phyloP scores from a whole-genome alignment of 805 yeast genomes.

The Teunomyces barrocoloradensis region DNA sequence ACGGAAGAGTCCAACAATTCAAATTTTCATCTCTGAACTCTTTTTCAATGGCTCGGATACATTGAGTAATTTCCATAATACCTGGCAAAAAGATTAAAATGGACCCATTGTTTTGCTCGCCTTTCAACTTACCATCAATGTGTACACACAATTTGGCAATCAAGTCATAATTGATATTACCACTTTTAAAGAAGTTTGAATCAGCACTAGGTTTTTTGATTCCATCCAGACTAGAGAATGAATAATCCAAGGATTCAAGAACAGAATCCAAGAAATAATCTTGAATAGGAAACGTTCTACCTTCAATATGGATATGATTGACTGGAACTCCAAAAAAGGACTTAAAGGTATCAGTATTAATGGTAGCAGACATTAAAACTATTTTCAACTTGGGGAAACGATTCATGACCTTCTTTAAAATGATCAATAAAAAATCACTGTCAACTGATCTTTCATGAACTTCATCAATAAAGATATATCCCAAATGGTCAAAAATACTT shows the following conservation, averaged over 20 bases:
- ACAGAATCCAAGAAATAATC: conserved; percentile 73
- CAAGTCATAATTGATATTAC: conserved; percentile 73
- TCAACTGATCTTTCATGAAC: conserved; percentile 97
- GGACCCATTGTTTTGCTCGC: conserved; percentile 56
- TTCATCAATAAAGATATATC: conserved; percentile 83
- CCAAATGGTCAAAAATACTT: conserved; percentile 50
- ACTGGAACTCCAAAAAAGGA: conserved; percentile 54
- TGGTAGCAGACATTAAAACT: conserved; percentile 92
- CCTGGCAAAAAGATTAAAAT: conserved; percentile 88
- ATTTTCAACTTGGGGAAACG: conserved; percentile 58
- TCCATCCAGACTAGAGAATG: conserved; percentile 42
- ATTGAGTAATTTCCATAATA: conserved; percentile 75
- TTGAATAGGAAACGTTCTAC: conserved; percentile 88
- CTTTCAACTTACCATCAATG: conserved; percentile 48
- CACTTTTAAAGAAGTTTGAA: conserved; percentile 61
- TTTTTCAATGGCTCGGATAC: conserved; percentile 43
- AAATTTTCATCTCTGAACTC: conserved; percentile 9
- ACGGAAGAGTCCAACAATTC: conserved; percentile 56
- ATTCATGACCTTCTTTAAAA: conserved; percentile 60
- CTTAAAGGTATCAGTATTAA: conserved; percentile 65
- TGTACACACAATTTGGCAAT: conserved; percentile 53
- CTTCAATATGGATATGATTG: conserved; percentile 80
- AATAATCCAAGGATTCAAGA: conserved; percentile 55
- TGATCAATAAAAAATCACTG: conserved; percentile 77
- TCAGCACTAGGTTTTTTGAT: conserved; percentile 57